Conservation (phyloP, 495 filamentous ascomycete species). For the Echria macrotheca region DNA sequence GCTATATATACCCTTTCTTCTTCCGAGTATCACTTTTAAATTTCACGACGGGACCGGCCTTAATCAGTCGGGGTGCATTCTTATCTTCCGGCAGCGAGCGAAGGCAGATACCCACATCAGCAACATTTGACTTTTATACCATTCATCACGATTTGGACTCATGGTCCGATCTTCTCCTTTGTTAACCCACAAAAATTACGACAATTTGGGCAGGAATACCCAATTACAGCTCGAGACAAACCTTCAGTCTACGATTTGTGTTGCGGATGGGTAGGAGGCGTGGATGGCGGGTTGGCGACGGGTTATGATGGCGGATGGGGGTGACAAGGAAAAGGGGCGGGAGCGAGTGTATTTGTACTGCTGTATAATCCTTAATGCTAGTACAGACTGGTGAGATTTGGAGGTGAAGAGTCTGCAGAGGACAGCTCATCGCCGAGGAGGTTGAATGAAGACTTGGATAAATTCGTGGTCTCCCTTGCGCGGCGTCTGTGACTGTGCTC, state of each 20-base stretch:
- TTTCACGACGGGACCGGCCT: neutral
- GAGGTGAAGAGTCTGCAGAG: neutral
- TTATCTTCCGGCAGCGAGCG: slow-evolving; percentile 7
- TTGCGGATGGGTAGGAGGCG: neutral
- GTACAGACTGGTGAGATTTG: slow-evolving; percentile 1
- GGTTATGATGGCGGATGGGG: neutral
- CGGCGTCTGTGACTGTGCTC: too few species aligned
- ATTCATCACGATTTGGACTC: neutral
- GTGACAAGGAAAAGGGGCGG: neutral
- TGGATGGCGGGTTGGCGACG: neutral
- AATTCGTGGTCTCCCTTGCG: too few species aligned
- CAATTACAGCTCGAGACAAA: neutral
- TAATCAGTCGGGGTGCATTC: neutral
- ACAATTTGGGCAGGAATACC: neutral
- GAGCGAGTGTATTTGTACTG: slow-evolving; percentile 3
- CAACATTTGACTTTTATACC: slow-evolving; percentile 2
- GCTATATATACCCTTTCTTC: slow-evolving; percentile 4
- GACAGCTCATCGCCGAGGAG: neutral
- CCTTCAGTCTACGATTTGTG: neutral
- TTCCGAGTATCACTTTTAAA: neutral
- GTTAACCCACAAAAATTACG: neutral
- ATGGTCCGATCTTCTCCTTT: neutral
- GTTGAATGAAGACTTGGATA: too few species aligned
- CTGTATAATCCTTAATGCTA: slow-evolving; percentile 11
- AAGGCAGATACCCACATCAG: slow-evolving; percentile 7